Base-by-base conservation (phyloP, 805 yeast species). In the Candida easanensis region DNA sequence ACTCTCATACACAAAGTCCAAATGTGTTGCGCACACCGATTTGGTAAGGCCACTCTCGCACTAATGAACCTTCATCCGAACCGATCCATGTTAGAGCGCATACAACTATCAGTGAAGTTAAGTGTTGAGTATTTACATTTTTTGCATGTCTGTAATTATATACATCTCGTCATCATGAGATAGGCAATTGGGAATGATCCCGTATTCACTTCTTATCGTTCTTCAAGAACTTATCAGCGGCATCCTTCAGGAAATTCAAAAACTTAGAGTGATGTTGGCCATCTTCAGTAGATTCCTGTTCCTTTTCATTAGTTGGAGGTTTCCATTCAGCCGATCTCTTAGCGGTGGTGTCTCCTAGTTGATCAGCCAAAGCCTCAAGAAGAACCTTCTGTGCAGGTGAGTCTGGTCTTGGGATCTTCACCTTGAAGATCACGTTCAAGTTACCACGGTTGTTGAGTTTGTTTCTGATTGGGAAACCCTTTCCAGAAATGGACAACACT, bases 311-410 rank as follows among this genome's bases (percentile, higher is more conserved):
- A 1, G 20, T 30, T 14, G 39, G 15, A 10, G 46, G 38, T 28
- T 35, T 44, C 61, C 61, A 56, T 4, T 44, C 48, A 4, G 42
- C 34, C 16, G 82, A 70, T 50, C 95, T 71, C 53, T 76, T 84
- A 3, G 99, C 99, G 19, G 72, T 74, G 33, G 71, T 71, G 62
- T 93, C 99, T 45, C 85, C 79, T 38, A 84, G 76, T 2, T 95
- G 84, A 59, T 89, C 97, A 1, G 99, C 99, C 50, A 93, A 73
- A 0, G 97, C 96, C 62, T 93, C 99, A 57, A 95, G 73, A 42
- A 93, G 69, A 22, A 95, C 95, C 11, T 82, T 83, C 63, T 93
- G 96, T 1, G 93, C 83, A 13, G 91, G 86, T 19, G 86, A 83
- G 42, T 76, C 74, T 2, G 98, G 95, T 44, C 80, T 76, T 53